Base-by-base conservation (phyloP, 1,139 yeast species). In the Saccharomyces hybrid region DNA sequence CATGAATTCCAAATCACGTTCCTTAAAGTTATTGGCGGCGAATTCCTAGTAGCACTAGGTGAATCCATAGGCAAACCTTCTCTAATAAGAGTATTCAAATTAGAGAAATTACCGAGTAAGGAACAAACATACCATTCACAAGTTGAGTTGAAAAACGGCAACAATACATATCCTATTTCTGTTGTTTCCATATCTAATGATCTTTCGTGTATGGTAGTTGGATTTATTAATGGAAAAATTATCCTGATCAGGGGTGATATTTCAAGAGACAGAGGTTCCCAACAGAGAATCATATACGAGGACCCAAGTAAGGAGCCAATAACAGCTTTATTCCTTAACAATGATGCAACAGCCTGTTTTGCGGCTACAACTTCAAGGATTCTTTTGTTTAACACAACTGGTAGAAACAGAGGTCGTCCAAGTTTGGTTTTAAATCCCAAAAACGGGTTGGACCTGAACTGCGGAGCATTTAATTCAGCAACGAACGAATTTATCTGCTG, bases 211-310 rank as follows among this genome's bases (percentile, higher is more conserved):
- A 69, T 89, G 4, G 95, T 88, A 0, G 73, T 90, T 41, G 98
- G 99, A 0, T 90, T 84, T 66, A 85, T 95, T 23, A 88, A 90
- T 68, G 99, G 99, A 5, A 78, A 83, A 28, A 93, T 91, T 2
- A 75, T 91, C 5, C 73, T 91, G 3, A 81, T 91, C 0, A 73
- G 98, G 58, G 99, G 99, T 5, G 99, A 93, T 68, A 72, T 95
- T 49, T 64, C 88, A 2, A 81, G 93, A 61, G 99, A 95, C 65
- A 73, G 97, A 56, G 99, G 99, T 0, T 83, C 96, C 4, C 81
- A 93, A 59, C 98, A 91, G 65, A 74, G 98, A 38, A 70, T 86
- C 0, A 82, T 91, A 0, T 88, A 83, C 64, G 88, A 86, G 59
- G 72, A 68, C 54, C 50, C 61, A 4, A 78, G 83, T 16, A 71